Evolutionary conservation across 2,329 filamentous ascomycete genomes (phyloP).

Genomic region (Aspergillus pseudonomiae): DNA sequence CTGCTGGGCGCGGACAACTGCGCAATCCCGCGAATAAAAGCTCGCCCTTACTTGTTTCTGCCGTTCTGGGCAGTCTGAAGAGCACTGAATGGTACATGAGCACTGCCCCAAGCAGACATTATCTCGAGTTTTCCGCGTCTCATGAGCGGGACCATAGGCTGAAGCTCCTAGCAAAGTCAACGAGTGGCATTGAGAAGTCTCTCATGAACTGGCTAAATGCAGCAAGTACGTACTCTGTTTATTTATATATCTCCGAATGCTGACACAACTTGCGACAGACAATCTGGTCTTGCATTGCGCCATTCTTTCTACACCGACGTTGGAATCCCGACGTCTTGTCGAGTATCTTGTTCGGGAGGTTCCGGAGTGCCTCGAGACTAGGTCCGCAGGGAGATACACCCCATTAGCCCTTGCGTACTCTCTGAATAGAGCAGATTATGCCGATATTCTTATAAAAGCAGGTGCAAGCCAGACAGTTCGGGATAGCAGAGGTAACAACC

Average conservation of each 20-base stretch:
- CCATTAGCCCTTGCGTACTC: constrained; percentile 70
- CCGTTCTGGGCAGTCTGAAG: constrained; percentile 58
- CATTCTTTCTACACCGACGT: constrained; percentile 50
- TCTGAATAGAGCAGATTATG: constrained; percentile 36
- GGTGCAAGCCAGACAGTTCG: constrained; percentile 71
- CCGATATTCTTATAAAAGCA: constrained; percentile 64
- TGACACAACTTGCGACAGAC: constrained; percentile 22
- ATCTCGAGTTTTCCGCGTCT: constrained; percentile 67
- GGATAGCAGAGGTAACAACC: constrained; percentile 65
- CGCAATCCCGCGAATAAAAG: background rate
- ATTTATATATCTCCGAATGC: background rate
- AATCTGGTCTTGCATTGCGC: constrained; percentile 67
- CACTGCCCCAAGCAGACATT: constrained; percentile 68
- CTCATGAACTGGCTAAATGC: constrained; percentile 35
- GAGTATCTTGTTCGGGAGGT: constrained; percentile 66
- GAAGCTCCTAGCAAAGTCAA: constrained; percentile 60
- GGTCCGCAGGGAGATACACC: constrained; percentile 52
- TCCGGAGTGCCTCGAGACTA: constrained; percentile 66
- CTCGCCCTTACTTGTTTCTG: constrained; percentile 38
- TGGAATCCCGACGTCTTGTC: constrained; percentile 58
- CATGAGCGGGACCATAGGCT: constrained; percentile 65
- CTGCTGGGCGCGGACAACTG: constrained; percentile 54
- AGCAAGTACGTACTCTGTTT: constrained; percentile 52
- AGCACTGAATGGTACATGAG: constrained; percentile 77
- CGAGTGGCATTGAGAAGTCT: constrained; percentile 11